Base-by-base conservation (phyloP, 176 grass and related monocot species). In the Lolium rigidum region DNA sequence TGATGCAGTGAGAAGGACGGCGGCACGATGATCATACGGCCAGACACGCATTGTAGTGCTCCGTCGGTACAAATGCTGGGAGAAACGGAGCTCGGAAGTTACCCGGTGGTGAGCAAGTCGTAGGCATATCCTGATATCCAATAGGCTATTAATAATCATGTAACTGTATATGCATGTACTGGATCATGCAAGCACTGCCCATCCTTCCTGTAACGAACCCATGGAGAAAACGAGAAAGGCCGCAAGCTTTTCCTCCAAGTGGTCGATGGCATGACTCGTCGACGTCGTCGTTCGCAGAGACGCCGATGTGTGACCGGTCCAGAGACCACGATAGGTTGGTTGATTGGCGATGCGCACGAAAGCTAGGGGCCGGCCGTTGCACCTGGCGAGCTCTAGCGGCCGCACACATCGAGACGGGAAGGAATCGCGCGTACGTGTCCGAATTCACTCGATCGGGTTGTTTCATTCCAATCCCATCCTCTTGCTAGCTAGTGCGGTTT, bases 301-400 rank as follows among this genome's bases (percentile, higher is more conserved):
- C 31, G 31, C 31, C 31, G 31, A 35, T 35, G 2, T 63, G 43
- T 77, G 41, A 9, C 62, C 76, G 70, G 76, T 60, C 6, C 47
- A 79, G 16, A 44, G 31, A 62, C 15, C 60, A 60, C 38, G 86
- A 67, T 70, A 44, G 67, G 48, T 24, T 35, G 1, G 13, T 16
- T 54, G 0, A 5, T 38, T 52, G 5, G 74, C 43, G 75, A 55
- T 3, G 57, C n/a, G 4, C 10, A 8, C 55, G 14, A 10, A 77
- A 46, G 70, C 28, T n/a, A 12, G 16, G 43, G 9, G 11, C 59
- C 6, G 22, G 38, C 35, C 15, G 70, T 16, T 26, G 80, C 86
- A 88, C 71, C 79, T 88, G 86, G 86, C 37, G 60, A 57, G 79
- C 86, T 82, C 86, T 85, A 63, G 43, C 82, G 9, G 54, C 26